Conservation (phyloP, 805 yeast species). For the Pichia paraexigua region DNA sequence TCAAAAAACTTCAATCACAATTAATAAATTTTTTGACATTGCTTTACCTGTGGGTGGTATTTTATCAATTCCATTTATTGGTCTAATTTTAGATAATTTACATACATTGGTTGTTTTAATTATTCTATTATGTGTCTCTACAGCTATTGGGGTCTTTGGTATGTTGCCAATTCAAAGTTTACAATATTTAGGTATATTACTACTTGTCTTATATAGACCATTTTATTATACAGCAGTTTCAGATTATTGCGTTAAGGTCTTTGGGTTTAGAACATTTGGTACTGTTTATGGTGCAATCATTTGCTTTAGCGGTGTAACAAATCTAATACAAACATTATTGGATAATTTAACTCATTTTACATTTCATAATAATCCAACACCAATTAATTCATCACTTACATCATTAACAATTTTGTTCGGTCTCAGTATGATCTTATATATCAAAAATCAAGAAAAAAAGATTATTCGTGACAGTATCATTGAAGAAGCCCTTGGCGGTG, state of each 20-base stretch:
- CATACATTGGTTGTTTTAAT: conserved; percentile 51
- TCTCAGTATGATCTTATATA: conserved; percentile 33
- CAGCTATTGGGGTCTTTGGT: conserved; percentile 66
- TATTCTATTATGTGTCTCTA: conserved; percentile 46
- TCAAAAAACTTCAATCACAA: conserved; percentile 39
- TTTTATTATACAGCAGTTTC: conserved; percentile 89
- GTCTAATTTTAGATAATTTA: conserved; percentile 66
- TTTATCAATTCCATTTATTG: conserved; percentile 80
- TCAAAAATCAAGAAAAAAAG: conserved; percentile 33
- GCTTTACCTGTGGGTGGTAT: conserved; percentile 88
- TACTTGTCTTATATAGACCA: conserved; percentile 80
- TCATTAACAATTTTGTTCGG: conserved; percentile 48
- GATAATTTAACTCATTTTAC: conserved; percentile 63
- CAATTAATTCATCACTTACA: conserved; percentile 57
- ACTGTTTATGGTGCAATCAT: conserved; percentile 84
- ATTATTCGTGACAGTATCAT: conserved; percentile 48
- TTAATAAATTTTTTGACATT: conserved; percentile 74
- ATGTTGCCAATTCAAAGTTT: conserved; percentile 39
- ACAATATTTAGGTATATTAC: conserved; percentile 60
- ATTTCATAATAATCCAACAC: conserved; percentile 70
- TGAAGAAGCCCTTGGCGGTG: conserved; percentile 56
- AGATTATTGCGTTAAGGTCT: conserved; percentile 86
- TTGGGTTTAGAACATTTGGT: conserved; percentile 89
- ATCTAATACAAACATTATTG: conserved; percentile 59
- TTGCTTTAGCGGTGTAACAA: conserved; percentile 74